Base-by-base conservation (phyloP, 2,329 filamentous ascomycete species). In the Lecanosticta acicola region DNA sequence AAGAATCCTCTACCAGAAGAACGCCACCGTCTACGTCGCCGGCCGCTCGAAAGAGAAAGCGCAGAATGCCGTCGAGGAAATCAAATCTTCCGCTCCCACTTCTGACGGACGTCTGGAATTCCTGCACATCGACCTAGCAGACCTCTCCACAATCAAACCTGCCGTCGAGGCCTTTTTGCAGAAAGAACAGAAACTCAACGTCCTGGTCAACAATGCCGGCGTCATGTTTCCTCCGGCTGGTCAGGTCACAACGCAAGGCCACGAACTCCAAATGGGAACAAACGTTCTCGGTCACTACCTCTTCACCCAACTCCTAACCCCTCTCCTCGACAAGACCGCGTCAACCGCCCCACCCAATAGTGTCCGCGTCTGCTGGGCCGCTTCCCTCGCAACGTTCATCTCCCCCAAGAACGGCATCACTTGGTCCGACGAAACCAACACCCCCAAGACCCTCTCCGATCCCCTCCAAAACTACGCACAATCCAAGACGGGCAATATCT, bases 11-110 rank as follows among this genome's bases (percentile, higher is more conserved):
- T 81, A 81, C 60, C 60, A 64, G 10, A 70, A 68, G 29, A 75
- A 78, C 45, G 68, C 68, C 34, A 77, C 66, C 1, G 72, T 82
- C n/a, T 81, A 79, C 60, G 60, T 79, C 18, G 75, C 76, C 7
- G 71, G 71, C 1, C 74, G 78, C 20, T 71, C 63, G 2, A 56
- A 66, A 18, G 57, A 66, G 13, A 75, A 74, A 49, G 74, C 67
- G 11, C 58, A 61, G 2, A 49, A 58, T 0, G 74, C 74, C 26
- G 74, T 80, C 39, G 57, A 64, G 3, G 48, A 59, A 3, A 73
- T 79, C 51, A 62, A 68, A 44, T 59, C 18, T 49, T 58, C 5
- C 36, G 59, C 54, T 26, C 66, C 70, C 1, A 51, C 56, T 32
- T 71, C 62, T 1, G 62, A 58, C 2, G 72, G 72, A 14, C 57